Base-by-base conservation (phyloP, 768 basidiomycete species). In the Symmetrospora coprosmae region DNA sequence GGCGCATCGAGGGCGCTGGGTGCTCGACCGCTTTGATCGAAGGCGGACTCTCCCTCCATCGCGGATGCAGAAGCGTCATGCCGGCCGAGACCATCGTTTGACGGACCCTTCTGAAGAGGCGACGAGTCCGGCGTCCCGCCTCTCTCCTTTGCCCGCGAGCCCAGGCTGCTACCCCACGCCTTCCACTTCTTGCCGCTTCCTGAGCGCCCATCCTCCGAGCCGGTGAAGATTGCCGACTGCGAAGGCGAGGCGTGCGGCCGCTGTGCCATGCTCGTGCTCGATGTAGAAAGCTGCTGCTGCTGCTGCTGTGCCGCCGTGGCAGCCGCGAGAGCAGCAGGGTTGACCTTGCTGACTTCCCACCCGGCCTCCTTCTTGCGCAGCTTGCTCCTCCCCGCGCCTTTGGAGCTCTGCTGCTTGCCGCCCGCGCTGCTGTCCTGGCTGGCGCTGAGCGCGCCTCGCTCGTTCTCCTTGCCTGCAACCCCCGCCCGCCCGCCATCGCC, bases 331-430 rank as follows among this genome's bases (percentile, higher is more conserved):
- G n/a, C n/a, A n/a, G n/a, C 25, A 23, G 43, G 43, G 16, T 46
- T 25, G 13, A 47, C 41, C 31, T 46, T 58, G 4, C 27, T 45
- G 5, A 58, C 40, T 34, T 58, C 55, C 55, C 55, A 58, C 23
- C 55, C 55, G 28, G 31, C 25, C 33, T 53, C 51, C 39, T 53
- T 53, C 51, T 53, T 53, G 27, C 40, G 23, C 8, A 53, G 37
- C 25, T 58, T 58, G 8, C 55, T 13, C 23, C 55, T 39, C 30
- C 46, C 55, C 31, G 43, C 46, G 25, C 21, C 21, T 38, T 47
- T 58, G n/a, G n/a, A n/a, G n/a, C n/a, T n/a, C n/a, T n/a, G n/a
- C n/a, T n/a, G n/a, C n/a, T n/a, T n/a, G n/a, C n/a, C n/a, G n/a
- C n/a, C n/a, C n/a, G n/a, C n/a, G n/a, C n/a, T n/a, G n/a, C n/a